Conservation (phyloP, 2,329 filamentous ascomycete genomes). For the Fonsecaea pugnacius region DNA sequence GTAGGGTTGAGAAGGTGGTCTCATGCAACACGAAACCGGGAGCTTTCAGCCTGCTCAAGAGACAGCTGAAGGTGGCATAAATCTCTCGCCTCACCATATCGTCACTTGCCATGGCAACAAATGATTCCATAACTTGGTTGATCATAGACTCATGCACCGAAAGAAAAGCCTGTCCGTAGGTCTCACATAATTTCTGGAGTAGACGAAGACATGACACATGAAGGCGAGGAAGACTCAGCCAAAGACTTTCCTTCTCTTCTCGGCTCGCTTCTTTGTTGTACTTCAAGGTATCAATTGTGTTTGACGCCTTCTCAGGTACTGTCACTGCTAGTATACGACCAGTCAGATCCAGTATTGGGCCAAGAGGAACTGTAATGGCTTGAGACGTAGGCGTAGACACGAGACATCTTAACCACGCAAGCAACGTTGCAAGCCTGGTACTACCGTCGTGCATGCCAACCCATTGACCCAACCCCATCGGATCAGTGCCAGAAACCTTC, state of each 20-base stretch:
- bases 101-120: conserved; percentile 58
- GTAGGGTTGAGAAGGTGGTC: conserved; percentile 63
- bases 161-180: conserved; percentile 62
- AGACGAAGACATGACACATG: conserved; percentile 73
- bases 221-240: conserved; percentile 72
- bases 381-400: conserved; percentile 67
- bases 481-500: conserved; percentile 47
- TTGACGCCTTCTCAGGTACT: conserved; percentile 50
- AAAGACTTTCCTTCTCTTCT: conserved; percentile 81
- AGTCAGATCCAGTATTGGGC: conserved; percentile 69
- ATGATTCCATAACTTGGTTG: conserved; percentile 73
- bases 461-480: conserved; percentile 68
- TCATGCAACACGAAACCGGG: conserved; percentile 69
- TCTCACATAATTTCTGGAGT: conserved; percentile 60
- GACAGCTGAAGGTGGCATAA: conserved; percentile 63
- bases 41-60: conserved; percentile 67
- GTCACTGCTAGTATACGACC: conserved; percentile 71
- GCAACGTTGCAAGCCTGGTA: conserved; percentile 68
- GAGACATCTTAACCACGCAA: conserved; percentile 68
- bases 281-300: conserved; percentile 56
- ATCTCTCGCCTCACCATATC: conserved; percentile 62
- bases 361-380: conserved; percentile 69
- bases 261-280: conserved; percentile 73
- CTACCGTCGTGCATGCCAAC: conserved; percentile 73
- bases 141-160: conserved; percentile 67